Percentiles rank a stretch among this genome's conserved stretches.
Evolutionary conservation across 2,329 filamentous ascomycete genomes (phyloP).

Genomic region (Fusarium armeniacum): DNA sequence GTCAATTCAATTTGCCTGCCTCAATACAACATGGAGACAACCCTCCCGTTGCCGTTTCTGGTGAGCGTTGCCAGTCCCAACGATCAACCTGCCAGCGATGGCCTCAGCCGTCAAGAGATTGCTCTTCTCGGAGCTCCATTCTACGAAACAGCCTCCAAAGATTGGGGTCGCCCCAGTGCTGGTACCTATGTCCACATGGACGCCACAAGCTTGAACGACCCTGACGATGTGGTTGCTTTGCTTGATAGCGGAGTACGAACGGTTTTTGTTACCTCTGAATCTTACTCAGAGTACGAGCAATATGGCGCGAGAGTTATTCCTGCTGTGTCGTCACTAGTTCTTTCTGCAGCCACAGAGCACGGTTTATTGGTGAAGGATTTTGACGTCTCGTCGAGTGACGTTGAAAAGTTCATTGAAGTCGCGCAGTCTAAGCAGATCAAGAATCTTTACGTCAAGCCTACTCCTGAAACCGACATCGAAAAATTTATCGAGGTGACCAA

Average conservation of each 20-base stretch:
- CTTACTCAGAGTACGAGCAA: slow-evolving; percentile 71
- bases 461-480: slow-evolving; percentile 61
- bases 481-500: slow-evolving; percentile 63
- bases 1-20: slow-evolving; percentile 25
- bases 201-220: slow-evolving; percentile 75
- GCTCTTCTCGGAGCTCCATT: slow-evolving; percentile 71
- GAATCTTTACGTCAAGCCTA: slow-evolving; percentile 66
- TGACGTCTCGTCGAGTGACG: slow-evolving; percentile 59
- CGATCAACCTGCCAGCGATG: slow-evolving; percentile 63
- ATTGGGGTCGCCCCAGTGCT: slow-evolving; percentile 64
- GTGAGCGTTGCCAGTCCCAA: slow-evolving; percentile 68
- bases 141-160: slow-evolving; percentile 65
- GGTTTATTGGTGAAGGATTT: slow-evolving; percentile 68
- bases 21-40: slow-evolving; percentile 70
- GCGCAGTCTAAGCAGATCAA: slow-evolving; percentile 62
- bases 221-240: slow-evolving; percentile 81
- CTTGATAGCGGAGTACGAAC: slow-evolving; percentile 88
- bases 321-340: slow-evolving; percentile 61
- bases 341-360: slow-evolving; percentile 62
- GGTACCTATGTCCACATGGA: slow-evolving; percentile 80
- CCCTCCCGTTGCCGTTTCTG: slow-evolving; percentile 73
- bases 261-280: slow-evolving; percentile 82
- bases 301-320: slow-evolving; percentile 71
- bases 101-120: slow-evolving; percentile 69
- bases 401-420: slow-evolving; percentile 61